Evolutionary conservation across 116 monocot species (phyloP).

Genomic region (Trichopus zeylanicus): DNA sequence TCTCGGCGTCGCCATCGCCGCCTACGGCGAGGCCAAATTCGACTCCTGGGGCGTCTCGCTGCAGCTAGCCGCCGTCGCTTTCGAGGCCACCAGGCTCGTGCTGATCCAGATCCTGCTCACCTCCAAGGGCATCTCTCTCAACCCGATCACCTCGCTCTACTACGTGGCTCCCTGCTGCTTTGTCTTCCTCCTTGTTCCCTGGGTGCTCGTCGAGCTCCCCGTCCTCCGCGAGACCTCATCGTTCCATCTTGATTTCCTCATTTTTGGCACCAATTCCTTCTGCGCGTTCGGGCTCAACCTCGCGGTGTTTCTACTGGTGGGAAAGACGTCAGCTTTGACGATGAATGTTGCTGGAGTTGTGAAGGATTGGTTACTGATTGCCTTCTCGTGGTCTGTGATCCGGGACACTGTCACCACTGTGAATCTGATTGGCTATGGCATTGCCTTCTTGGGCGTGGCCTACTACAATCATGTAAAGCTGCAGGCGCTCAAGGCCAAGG

Average conservation of each 20-base stretch:
- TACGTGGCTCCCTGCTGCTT: slow-evolving; percentile 68
- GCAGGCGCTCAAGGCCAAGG: slow-evolving; percentile 73
- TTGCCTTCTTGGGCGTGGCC: slow-evolving; percentile 62
- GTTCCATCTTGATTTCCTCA: slow-evolving; percentile 34
- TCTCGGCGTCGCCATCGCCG: slow-evolving; percentile 69
- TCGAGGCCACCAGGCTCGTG: slow-evolving; percentile 59
- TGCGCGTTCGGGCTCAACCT: slow-evolving; percentile 66
- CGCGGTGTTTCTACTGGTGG: slow-evolving; percentile 62
- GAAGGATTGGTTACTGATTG: slow-evolving; percentile 82
- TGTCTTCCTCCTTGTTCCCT: slow-evolving; percentile 41
- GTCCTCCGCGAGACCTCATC: slow-evolving; percentile 23
- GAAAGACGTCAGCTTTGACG: slow-evolving; percentile 66
- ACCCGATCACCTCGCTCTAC: slow-evolving; percentile 63
- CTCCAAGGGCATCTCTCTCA: slow-evolving; percentile 56
- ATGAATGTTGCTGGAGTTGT: slow-evolving; percentile 81
- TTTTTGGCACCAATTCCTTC: slow-evolving; percentile 52
- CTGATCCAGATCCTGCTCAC: slow-evolving; percentile 67
- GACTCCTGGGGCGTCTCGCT: slow-evolving; percentile 43
- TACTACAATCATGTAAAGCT: slow-evolving; percentile 92
- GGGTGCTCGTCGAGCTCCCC: slow-evolving; percentile 55
- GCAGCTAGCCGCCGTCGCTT: slow-evolving; percentile 61
- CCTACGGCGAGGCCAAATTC: slow-evolving; percentile 75
- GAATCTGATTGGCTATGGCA: slow-evolving; percentile 63
- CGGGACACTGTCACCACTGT: slow-evolving; percentile 60
- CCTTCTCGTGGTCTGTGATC: slow-evolving; percentile 82